Evolutionary conservation across 345 rosid genomes (phyloP).

Genomic region (Moricandia arvensis): DNA sequence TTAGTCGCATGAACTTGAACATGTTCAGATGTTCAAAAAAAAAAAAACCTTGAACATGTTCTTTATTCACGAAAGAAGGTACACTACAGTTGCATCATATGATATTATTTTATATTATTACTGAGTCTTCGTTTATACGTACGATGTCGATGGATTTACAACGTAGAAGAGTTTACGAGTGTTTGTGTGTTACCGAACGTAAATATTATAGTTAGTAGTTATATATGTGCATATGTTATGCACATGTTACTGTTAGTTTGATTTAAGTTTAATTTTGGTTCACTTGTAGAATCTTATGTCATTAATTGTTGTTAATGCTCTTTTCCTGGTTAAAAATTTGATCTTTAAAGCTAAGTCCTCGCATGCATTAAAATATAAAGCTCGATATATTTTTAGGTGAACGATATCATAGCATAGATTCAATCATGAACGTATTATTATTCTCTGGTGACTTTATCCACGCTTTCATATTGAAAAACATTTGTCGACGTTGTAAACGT

Average conservation of each 20-base stretch:
- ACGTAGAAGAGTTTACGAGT: neutral
- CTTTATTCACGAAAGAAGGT: slow-evolving; percentile 16
- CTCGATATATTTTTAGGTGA: neutral
- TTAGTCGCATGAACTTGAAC: slow-evolving; percentile 36
- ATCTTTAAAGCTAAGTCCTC: no score
- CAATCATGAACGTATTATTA: neutral
- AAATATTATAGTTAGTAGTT: neutral
- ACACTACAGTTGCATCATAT: slow-evolving; percentile 7
- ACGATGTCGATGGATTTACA: neutral
- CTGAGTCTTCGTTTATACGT: neutral
- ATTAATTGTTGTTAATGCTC: no score
- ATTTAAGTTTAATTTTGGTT: no score
- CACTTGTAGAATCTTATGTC: no score
- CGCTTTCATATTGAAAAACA: neutral
- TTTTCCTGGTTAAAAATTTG: no score
- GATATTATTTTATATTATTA: neutral
- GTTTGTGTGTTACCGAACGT: neutral
- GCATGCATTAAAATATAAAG: neutral
- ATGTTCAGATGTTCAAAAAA: no score
- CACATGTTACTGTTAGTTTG: no score
- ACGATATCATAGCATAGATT: neutral
- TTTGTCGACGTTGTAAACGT: neutral
- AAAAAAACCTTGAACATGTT: slow-evolving; percentile 37
- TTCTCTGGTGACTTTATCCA: neutral
- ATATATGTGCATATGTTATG: no score